Evolutionary conservation across 1,139 yeast genomes (phyloP), one percentile per base, ranked within the genome.

Genomic region (Kodamaea plutei): DNA sequence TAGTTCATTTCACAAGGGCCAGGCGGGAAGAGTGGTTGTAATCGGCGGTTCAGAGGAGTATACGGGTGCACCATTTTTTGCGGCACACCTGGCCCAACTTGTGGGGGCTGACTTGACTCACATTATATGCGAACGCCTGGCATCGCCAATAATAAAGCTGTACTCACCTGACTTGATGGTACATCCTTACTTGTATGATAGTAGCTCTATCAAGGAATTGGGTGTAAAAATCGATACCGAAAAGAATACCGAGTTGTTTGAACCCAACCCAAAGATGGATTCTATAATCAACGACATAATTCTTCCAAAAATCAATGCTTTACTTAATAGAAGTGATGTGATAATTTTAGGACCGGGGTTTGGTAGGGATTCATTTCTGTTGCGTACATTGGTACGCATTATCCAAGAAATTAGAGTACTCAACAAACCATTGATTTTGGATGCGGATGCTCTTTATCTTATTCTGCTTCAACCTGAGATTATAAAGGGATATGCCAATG

Each of bases 151-250:
- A 8, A 88, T 91, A 50, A 91, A 91, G 57, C 60, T 81, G 26
- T 91, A 91, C 56, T 77, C 95, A 6, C 97, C 98, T 0, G 91
- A 91, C 52, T 61, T 91, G 32, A 91, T 91, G 96, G 95, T 91
- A 2, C 97, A 91, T 58, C 98, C 98, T 0, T 87, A 85, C 52
- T 57, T 91, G 45, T 58, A 56, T 35, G 72, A 65, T 29, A 28
- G 25, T 21, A 28, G 26, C 10, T 35, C 36, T 14, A 34, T 37
- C 15, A 28, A 31, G 23, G 39, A 38, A 12, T 32, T 48, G 20
- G 44, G 43, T 2, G 54, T 52, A 9, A 18, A 21, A 7, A 20
- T 25, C 7, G n/a, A 9, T 9, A 28, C 50, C n/a, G 56, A 61
- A n/a, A 36, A 54, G 2, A 15, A 29, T 12, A 15, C 23, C 19